Evolutionary conservation across 768 basidiomycete species (phyloP).

Genomic region (Auricularia sp.): DNA sequence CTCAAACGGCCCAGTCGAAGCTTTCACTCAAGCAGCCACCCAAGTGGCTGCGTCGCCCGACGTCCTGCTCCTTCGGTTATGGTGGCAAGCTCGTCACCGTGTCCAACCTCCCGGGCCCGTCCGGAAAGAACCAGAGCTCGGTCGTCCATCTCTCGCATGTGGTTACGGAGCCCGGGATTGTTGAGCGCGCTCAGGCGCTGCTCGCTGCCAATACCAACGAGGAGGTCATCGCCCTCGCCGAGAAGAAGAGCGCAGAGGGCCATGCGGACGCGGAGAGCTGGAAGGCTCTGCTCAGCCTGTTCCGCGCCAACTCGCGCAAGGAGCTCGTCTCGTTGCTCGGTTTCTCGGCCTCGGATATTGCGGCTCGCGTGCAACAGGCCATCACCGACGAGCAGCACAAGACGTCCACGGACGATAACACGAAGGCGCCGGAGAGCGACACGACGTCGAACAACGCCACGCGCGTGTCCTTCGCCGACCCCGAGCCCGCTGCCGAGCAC

Average conservation of each 20-base stretch:
- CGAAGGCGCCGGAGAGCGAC: slow-evolving; percentile 22
- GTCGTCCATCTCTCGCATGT: slow-evolving; percentile 72
- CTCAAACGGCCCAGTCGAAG: slow-evolving; percentile 40
- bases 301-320: slow-evolving; percentile 80
- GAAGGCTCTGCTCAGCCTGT: slow-evolving; percentile 83
- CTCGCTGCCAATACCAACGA: slow-evolving; percentile 46
- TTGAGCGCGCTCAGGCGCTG: slow-evolving; percentile 63
- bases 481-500: slow-evolving; percentile 37
- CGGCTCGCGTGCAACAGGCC: slow-evolving; percentile 68
- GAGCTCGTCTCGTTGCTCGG: slow-evolving; percentile 86
- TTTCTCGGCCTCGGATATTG: slow-evolving; percentile 83
- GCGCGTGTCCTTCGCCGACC: slow-evolving; percentile 81
- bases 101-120: slow-evolving; percentile 47
- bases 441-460: slow-evolving; percentile 34
- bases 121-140: slow-evolving; percentile 72
- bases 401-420: slow-evolving; percentile 37
- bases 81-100: slow-evolving; percentile 80
- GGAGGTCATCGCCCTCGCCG: slow-evolving; percentile 47
- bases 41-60: slow-evolving; percentile 87
- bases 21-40: slow-evolving; percentile 90
- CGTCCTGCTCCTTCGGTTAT: slow-evolving; percentile 78
- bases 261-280: slow-evolving; percentile 47
- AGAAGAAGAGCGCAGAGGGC: slow-evolving; percentile 36
- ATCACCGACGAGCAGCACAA: slow-evolving; percentile 46
- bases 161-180: slow-evolving; percentile 63